Percentiles rank a stretch among this genome's conserved stretches.
Conservation (phyloP, 305 asterid species). For the Solanum hybrid region DNA sequence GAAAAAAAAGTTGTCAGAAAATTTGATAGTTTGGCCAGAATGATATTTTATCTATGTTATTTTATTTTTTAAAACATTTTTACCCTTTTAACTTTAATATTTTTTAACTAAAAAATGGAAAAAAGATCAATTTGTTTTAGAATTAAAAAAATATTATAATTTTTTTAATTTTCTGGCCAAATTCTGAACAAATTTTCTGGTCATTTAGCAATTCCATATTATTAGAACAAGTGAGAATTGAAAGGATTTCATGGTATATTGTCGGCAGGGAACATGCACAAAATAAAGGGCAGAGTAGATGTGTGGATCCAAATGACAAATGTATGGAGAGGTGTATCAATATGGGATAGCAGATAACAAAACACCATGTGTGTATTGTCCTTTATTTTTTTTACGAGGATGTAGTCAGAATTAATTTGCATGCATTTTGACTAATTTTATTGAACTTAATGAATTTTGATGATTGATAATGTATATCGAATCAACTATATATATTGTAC, state of each 20-base stretch:
- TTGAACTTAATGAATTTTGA: background rate
- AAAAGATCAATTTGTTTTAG: rapidly evolving
- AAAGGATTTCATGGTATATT: conserved; percentile 1
- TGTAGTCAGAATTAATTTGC: background rate
- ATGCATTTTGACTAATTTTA: rapidly evolving
- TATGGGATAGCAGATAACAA: background rate
- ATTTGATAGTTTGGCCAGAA: too few relatives aligned
- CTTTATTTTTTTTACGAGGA: background rate
- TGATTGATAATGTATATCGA: background rate
- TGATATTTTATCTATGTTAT: too few relatives aligned
- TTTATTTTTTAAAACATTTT: too few relatives aligned
- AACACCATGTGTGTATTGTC: background rate
- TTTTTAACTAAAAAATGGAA: too few relatives aligned
- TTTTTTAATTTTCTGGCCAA: too few relatives aligned
- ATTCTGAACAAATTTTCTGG: too few relatives aligned
- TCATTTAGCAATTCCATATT: too few relatives aligned
- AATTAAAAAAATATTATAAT: too few relatives aligned
- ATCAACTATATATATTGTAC: background rate
- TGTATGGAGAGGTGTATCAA: background rate
- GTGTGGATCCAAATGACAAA: background rate
- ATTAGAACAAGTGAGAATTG: background rate
- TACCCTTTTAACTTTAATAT: too few relatives aligned
- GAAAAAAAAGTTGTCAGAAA: too few relatives aligned
- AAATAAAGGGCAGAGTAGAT: background rate
- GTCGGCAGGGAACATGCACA: conserved; percentile 8